These are phyloP conservation scores for Stylosanthes scabra DNA, from an alignment of 331 rosid genomes.

Conservation along the genomic window DNA sequence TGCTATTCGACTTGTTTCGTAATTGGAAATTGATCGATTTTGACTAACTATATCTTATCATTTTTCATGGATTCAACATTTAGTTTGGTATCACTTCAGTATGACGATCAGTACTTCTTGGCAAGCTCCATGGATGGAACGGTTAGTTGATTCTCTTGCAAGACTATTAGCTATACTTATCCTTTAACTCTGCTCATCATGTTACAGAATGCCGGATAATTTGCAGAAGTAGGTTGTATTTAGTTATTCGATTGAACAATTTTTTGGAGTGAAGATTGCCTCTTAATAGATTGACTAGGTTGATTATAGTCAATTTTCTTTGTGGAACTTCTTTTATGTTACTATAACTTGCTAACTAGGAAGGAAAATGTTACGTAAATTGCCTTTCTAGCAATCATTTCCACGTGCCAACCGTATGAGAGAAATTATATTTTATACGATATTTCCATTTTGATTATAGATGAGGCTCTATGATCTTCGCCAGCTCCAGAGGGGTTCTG, in stretches of 20 bases:
- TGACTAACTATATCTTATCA: conserved; percentile 26
- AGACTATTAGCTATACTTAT: conserved; percentile 19
- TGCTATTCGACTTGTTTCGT: conserved; percentile 14
- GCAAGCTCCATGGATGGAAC: conserved; percentile 99
- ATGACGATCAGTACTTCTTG: conserved; percentile 82
- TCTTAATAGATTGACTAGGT: neutral
- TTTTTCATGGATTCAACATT: conserved; percentile 36
- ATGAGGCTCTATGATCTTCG: conserved; percentile 82
- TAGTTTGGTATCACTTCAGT: conserved; percentile 84
- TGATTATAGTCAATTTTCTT: neutral
- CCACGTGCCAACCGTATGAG: neutral
- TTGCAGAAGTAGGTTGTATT: neutral
- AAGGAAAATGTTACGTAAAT: neutral
- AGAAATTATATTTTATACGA: conserved; percentile 17
- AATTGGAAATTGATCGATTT: conserved; percentile 22
- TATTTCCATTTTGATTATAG: conserved; percentile 49
- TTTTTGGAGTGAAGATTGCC: neutral
- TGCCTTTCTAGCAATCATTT: conserved; percentile 27
- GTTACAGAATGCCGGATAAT: conserved; percentile 19
- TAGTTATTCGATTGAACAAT: neutral
- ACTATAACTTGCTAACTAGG: conserved; percentile 18
- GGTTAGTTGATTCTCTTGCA: conserved; percentile 57
- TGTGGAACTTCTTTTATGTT: conserved; percentile 22
- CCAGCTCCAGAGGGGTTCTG: conserved; percentile 75
- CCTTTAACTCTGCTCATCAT: conserved; percentile 15